Conservation (phyloP, 495 filamentous ascomycete genomes). For the Glonium stellatum region DNA sequence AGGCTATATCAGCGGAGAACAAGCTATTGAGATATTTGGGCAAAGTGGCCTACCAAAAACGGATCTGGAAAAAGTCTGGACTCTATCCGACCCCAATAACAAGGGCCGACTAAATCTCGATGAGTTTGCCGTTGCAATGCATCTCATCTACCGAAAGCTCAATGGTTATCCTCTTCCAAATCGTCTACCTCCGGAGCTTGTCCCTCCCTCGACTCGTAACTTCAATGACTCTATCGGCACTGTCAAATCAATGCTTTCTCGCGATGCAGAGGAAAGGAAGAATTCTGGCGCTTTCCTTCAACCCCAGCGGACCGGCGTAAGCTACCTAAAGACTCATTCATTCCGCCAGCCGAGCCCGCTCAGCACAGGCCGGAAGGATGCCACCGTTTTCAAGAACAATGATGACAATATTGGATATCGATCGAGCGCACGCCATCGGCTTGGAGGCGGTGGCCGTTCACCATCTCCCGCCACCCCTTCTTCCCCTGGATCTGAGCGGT, state of each 20-base stretch:
- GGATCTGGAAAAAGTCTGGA: conserved; percentile 92
- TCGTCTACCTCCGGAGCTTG: conserved; percentile 83
- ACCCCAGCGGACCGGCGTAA: conserved; percentile 94
- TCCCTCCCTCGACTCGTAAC: conserved; percentile 93
- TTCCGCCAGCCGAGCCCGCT: conserved; percentile 57
- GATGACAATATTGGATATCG: conserved; percentile 74
- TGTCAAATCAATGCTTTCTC: conserved; percentile 83
- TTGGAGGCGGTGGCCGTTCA: conserved; percentile 65
- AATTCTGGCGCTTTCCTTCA: conserved; percentile 76
- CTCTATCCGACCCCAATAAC: conserved; percentile 85
- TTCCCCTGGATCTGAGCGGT: conserved; percentile 63
- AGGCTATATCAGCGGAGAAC: conserved; percentile 86
- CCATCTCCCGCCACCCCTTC: conserved; percentile 63
- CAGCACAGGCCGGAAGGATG: conserved; percentile 67
- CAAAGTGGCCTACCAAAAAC: conserved; percentile 88
- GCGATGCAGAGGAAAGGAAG: conserved; percentile 82
- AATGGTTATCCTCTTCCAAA: conserved; percentile 94
- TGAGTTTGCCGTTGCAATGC: conserved; percentile 98
- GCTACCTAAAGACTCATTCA: conserved; percentile 92
- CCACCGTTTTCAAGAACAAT: conserved; percentile 93
- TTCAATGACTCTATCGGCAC: conserved; percentile 86
- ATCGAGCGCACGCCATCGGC: conserved; percentile 83
- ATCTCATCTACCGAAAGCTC: conserved; percentile 93
- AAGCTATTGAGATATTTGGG: conserved; percentile 93
- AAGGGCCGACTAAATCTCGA: conserved; percentile 92